Evolutionary conservation across 768 basidiomycete genomes (phyloP).

Genomic region (Auriscalpium vulgare): DNA sequence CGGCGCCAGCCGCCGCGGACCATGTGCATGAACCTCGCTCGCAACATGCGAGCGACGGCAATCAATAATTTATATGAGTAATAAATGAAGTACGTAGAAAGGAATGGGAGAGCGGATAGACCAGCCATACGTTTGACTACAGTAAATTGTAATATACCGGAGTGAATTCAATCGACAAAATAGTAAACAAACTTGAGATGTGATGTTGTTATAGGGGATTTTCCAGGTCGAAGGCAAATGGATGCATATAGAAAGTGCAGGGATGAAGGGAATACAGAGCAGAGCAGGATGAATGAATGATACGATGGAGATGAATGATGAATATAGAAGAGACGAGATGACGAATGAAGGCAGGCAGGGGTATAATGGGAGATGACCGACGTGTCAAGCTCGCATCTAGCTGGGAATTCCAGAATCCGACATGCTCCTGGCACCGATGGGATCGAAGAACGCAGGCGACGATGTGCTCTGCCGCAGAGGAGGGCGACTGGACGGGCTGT

Average conservation of each 20-base stretch:
- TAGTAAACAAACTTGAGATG: too few relatives aligned
- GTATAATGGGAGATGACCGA: neutral
- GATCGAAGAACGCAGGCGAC: slow-evolving; percentile 11
- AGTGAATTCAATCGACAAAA: too few relatives aligned
- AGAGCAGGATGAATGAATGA: too few relatives aligned
- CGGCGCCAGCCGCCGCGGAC: too few relatives aligned
- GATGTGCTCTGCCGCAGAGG: slow-evolving; percentile 11
- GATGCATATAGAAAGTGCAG: too few relatives aligned
- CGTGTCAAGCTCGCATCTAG: neutral
- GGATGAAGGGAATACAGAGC: too few relatives aligned
- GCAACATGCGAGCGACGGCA: neutral
- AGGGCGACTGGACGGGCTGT: neutral
- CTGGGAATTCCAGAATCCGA: neutral
- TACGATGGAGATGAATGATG: neutral
- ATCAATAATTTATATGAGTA: neutral
- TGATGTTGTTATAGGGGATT: too few relatives aligned
- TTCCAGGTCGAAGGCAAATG: too few relatives aligned
- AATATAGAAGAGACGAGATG: neutral
- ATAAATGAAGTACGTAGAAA: neutral
- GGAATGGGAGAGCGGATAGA: neutral
- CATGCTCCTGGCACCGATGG: neutral
- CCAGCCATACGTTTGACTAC: neutral
- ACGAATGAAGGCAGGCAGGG: neutral
- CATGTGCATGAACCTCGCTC: neutral
- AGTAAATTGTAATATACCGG: too few relatives aligned